Evolutionary conservation across 2,329 filamentous ascomycete genomes (phyloP), one percentile per base, ranked within the genome.

Genomic region (Scedosporium boydii): DNA sequence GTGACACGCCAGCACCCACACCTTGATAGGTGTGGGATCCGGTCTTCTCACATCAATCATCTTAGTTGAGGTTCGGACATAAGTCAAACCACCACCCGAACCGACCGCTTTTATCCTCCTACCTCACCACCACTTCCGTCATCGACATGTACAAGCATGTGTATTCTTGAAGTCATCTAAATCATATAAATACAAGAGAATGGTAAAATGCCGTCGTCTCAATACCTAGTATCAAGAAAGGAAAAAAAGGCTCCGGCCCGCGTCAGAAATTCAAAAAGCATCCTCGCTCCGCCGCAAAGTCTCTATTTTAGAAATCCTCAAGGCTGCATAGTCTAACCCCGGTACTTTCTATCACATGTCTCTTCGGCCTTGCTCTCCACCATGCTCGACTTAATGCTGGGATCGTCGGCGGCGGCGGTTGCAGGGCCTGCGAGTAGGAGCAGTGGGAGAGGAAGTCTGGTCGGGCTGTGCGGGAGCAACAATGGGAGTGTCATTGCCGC

Each of bases 161-260:
- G 51, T 55, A 55, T 55, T 55, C 5, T 55, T 55, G 6, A 23
- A 55, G 12, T 10, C 34, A 7, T 55, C 16, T 27, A 23, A 26
- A 55, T 55, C 7, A 7, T 55, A 55, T 55, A 55, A 55, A 55
- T 55, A 55, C 51, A 55, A 53, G 51, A 55, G 51, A 55, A 55
- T 18, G 23, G 12, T 23, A 29, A 55, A 27, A 55, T 55, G 2
- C 23, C 51, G 18, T 27, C 23, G 6, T 53, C 48, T 21, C 23
- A 16, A 55, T 27, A 55, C 23, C 3, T 23, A 12, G 18, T 55
- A 14, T 55, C n/a, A 16, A 14, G 51, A 55, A 23, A 55, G n/a
- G n/a, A n/a, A 14, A 29, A 53, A 26, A 12, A 21, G 4, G 51
- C 4, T 55, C 12, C 23, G 23, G 16, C 18, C 23, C 21, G 23